phyloP scores from a whole-genome alignment of 805 yeast genomes.

The Pichia manshurica region DNA sequence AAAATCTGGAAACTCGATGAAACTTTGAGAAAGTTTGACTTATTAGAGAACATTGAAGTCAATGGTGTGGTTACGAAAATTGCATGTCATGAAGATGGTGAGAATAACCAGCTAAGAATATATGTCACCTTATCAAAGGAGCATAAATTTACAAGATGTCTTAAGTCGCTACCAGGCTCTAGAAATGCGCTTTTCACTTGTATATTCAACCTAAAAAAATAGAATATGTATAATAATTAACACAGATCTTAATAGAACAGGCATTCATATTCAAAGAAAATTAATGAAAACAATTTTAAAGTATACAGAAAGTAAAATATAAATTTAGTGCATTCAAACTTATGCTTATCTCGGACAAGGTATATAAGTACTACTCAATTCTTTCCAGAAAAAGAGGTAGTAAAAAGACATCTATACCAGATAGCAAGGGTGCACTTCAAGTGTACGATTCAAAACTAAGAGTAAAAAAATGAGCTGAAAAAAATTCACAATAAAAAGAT shows the following conservation, averaged over 20 bases:
- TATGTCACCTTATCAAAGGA: slow-evolving; percentile 75
- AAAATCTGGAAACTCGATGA: slow-evolving; percentile 73
- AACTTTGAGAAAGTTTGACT: slow-evolving; percentile 54
- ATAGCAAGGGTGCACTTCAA: slow-evolving; percentile 2
- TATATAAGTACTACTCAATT: too few relatives aligned
- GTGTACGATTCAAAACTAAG: background rate
- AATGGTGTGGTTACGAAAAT: slow-evolving; percentile 68
- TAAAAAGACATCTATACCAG: background rate
- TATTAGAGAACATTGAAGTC: slow-evolving; percentile 53
- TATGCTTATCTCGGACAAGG: slow-evolving; percentile 11
- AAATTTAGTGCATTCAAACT: background rate
- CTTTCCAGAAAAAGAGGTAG: too few relatives aligned
- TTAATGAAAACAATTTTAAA: too few relatives aligned
- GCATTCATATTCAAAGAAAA: too few relatives aligned
- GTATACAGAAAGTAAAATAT: too few relatives aligned
- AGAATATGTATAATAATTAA: background rate
- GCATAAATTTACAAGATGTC: slow-evolving; percentile 87
- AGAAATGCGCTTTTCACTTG: slow-evolving; percentile 68
- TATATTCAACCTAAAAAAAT: slow-evolving; percentile 30
- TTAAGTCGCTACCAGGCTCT: slow-evolving; percentile 53
- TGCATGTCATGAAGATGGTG: slow-evolving; percentile 47
- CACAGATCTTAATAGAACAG: too few relatives aligned
- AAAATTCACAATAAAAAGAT: background rate
- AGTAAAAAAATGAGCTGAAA: background rate
- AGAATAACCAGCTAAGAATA: slow-evolving; percentile 47